Evolutionary conservation across 805 yeast genomes (phyloP).

Genomic region (Candida boleticola): DNA sequence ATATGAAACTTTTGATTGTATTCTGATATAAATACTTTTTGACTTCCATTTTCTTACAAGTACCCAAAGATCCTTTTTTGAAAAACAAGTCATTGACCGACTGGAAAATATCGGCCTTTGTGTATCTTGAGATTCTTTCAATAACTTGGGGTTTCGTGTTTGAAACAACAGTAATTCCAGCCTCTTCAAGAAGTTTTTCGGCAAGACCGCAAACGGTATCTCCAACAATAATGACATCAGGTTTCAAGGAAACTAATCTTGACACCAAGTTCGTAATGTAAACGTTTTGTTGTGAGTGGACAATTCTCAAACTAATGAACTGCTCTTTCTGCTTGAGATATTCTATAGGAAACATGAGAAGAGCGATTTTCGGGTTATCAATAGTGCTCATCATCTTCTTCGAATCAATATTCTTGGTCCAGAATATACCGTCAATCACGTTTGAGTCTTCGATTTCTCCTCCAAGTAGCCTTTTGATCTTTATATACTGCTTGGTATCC

Average conservation of each 20-base stretch:
- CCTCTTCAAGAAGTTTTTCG: conserved; percentile 61
- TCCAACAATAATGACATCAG: conserved; percentile 76
- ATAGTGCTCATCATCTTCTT: conserved; percentile 71
- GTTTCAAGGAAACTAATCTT: conserved; percentile 70
- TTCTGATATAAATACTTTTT: conserved; percentile 59
- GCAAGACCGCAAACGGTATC: conserved; percentile 84
- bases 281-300: conserved; percentile 84
- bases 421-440: conserved; percentile 74
- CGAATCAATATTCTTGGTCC: conserved; percentile 79
- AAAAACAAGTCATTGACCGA: conserved; percentile 83
- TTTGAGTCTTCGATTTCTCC: conserved; percentile 60
- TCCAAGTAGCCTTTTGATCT: conserved; percentile 81
- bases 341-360: conserved; percentile 87
- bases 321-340: conserved; percentile 75
- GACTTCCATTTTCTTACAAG: conserved; percentile 70
- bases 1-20: conserved; percentile 67
- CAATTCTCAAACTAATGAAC: conserved; percentile 78
- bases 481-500: conserved; percentile 86
- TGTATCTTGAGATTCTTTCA: conserved; percentile 71
- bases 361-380: conserved; percentile 68
- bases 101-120: conserved; percentile 80
- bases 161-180: conserved; percentile 78
- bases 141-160: conserved; percentile 81
- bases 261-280: conserved; percentile 78
- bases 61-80: conserved; percentile 59